phyloP scores from a whole-genome alignment of 257 asterid species.

The Penstemon barbatus region DNA sequence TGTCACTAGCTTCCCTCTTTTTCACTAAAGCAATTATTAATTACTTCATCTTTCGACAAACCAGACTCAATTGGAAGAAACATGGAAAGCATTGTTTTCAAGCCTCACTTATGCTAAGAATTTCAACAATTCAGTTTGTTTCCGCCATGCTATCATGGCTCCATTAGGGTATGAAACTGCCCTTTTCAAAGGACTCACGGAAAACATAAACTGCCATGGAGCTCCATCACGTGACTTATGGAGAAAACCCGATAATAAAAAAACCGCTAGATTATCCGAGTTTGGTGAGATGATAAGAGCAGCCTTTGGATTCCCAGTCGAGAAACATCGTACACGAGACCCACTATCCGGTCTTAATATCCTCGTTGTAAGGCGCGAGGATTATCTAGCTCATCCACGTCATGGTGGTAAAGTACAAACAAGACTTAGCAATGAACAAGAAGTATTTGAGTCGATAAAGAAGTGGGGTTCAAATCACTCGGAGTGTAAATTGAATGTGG shows the following conservation, averaged over 20 bases:
- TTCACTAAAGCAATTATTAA: too few species aligned
- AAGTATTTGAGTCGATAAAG: conserved; percentile 62
- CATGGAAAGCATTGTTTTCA: conserved; percentile 86
- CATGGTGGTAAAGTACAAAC: conserved; percentile 85
- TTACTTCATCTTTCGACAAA: conserved; percentile 4
- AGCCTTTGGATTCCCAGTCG: conserved; percentile 70
- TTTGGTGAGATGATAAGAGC: conserved; percentile 97
- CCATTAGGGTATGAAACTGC: conserved; percentile 96
- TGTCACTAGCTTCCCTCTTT: too few species aligned
- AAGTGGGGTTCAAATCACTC: conserved; percentile 59
- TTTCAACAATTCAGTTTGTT: conserved; percentile 68
- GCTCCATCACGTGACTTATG: conserved; percentile 67
- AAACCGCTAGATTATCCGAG: conserved; percentile 83
- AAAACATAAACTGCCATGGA: conserved; percentile 64
- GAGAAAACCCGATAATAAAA: conserved; percentile 60
- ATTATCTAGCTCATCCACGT: conserved; percentile 93
- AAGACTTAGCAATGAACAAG: conserved; percentile 82
- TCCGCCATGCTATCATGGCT: conserved; percentile 79
- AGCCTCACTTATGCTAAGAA: conserved; percentile 82
- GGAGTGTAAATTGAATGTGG: conserved; percentile 54
- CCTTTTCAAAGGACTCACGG: conserved; percentile 74
- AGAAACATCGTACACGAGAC: conserved; percentile 40
- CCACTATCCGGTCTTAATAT: conserved; percentile 52
- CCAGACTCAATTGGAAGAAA: conserved; percentile 89
- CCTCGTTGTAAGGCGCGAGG: conserved; percentile 92